phyloP scores from a whole-genome alignment of 352 stramenopile species.

The Globisporangium viniferum region DNA sequence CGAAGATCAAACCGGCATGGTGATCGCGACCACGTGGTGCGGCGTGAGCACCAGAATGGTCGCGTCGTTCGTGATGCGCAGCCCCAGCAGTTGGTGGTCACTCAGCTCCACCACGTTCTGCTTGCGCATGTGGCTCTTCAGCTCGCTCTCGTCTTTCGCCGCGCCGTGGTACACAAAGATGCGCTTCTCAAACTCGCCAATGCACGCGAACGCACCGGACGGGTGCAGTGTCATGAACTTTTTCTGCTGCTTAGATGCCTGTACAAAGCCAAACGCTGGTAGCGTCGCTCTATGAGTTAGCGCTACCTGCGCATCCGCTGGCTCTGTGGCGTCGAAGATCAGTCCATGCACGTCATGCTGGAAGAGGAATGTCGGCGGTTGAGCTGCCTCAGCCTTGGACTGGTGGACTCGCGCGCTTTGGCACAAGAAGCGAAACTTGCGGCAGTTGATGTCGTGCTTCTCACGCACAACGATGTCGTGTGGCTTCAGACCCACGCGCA shows the following conservation, averaged over 20 bases:
- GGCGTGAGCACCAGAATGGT: constrained; percentile 56
- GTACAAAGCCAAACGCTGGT: constrained; percentile 80
- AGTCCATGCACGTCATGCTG: constrained; percentile 79
- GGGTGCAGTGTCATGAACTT: constrained; percentile 75
- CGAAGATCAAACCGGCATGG: constrained; percentile 14
- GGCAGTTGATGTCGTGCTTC: constrained; percentile 63
- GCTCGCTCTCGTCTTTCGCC: constrained; percentile 22
- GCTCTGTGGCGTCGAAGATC: constrained; percentile 35
- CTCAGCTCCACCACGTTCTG: constrained; percentile 74
- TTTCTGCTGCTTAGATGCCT: constrained; percentile 86
- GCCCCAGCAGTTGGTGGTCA: constrained; percentile 56
- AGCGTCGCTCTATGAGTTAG: constrained; percentile 55
- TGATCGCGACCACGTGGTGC: constrained; percentile 38
- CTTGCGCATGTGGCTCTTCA: constrained; percentile 42
- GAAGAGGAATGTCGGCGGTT: constrained; percentile 52
- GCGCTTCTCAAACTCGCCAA: constrained; percentile 76
- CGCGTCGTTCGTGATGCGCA: constrained; percentile 41
- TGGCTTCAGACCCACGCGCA: constrained; percentile 38
- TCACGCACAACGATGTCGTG: constrained; percentile 32
- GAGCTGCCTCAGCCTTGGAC: neutral
- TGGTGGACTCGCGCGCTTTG: constrained; percentile 20
- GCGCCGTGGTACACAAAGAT: constrained; percentile 71
- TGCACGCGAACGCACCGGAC: constrained; percentile 49
- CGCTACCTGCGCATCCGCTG: constrained; percentile 17
- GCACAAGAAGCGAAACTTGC: constrained; percentile 62